These are phyloP conservation scores for Micractinium sp. DNA, from an alignment of 139 green algal genomes.

Conservation along the genomic window DNA sequence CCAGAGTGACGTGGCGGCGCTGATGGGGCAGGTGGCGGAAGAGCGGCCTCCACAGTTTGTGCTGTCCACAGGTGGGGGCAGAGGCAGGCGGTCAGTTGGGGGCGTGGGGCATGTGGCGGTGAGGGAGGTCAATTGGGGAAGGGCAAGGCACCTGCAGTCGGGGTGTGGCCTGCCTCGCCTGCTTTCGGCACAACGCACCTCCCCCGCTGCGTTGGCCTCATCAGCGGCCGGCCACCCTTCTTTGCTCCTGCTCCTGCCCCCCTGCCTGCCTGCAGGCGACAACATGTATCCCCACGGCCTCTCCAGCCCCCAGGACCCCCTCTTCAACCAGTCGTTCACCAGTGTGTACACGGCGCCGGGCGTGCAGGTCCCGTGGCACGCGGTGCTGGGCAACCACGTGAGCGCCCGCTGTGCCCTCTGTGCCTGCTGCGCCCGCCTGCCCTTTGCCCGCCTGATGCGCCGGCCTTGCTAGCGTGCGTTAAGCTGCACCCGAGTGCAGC, in stretches of 20 bases:
- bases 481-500: not conserved
- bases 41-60: constrained; percentile 50
- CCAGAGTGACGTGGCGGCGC: constrained; percentile 56
- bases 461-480: too few relatives aligned
- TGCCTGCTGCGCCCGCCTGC: not conserved
- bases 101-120: not conserved
- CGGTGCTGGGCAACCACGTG: constrained; percentile 55
- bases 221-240: not conserved
- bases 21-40: constrained; percentile 60
- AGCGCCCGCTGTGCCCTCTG: too few relatives aligned
- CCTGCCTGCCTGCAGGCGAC: constrained; percentile 38
- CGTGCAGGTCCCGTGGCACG: constrained; percentile 68
- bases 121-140: too few relatives aligned
- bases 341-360: not conserved
- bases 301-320: constrained; percentile 15
- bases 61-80: not conserved
- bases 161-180: not conserved
- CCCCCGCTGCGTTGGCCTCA: not conserved
- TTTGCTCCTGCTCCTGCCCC: not conserved
- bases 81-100: not conserved
- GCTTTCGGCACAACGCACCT: not conserved
- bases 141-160: too few relatives aligned
- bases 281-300: constrained; percentile 60
- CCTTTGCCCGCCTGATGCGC: not conserved
- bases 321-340: constrained; percentile 26